A percentile compares a stretch with the other conserved stretches of the same genome.
These are phyloP conservation scores for Taxillus chinensis DNA, from an alignment of 164 flowering plant genomes.

Conservation along the genomic window DNA sequence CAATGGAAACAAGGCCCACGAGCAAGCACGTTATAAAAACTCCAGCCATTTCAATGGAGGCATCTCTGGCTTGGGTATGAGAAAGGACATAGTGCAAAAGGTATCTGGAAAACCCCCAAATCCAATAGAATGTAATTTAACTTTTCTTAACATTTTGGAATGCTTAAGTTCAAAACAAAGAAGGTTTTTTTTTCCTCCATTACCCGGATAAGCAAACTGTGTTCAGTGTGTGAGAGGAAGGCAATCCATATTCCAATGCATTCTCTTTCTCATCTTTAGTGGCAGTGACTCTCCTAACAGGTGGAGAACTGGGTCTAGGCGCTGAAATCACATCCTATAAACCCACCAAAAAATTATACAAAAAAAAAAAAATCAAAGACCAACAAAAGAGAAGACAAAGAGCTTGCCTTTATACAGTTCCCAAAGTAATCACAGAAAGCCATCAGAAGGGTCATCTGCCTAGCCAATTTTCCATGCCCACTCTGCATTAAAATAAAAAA, in stretches of 20 bases:
- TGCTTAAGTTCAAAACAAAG: too few species aligned
- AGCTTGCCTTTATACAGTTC: conserved; percentile 65
- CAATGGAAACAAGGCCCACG: conserved; percentile 58
- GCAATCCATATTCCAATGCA: conserved; percentile 94
- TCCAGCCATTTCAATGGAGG: conserved; percentile 23
- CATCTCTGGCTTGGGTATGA: conserved; percentile 21
- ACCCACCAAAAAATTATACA: background rate
- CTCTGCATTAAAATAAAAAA: conserved; percentile 44
- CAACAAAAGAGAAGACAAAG: background rate
- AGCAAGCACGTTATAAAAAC: conserved; percentile 36
- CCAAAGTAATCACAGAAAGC: conserved; percentile 94
- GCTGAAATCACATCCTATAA: conserved; percentile 85
- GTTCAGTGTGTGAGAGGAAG: conserved; percentile 97
- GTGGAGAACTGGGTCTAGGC: conserved; percentile 86
- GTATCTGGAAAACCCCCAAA: conserved; percentile 34
- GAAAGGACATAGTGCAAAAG: conserved; percentile 45
- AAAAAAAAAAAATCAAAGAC: background rate
- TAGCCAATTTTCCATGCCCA: conserved; percentile 91
- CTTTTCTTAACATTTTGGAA: background rate
- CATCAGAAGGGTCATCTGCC: conserved; percentile 97
- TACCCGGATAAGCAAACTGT: conserved; percentile 97
- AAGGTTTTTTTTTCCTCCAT: background rate
- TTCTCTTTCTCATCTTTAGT: conserved; percentile 91
- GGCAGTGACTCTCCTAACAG: conserved; percentile 75
- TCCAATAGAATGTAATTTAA: background rate